Base-by-base conservation (phyloP, 2,329 filamentous ascomycete genomes). In the Cladosporium sphaerospermum region DNA sequence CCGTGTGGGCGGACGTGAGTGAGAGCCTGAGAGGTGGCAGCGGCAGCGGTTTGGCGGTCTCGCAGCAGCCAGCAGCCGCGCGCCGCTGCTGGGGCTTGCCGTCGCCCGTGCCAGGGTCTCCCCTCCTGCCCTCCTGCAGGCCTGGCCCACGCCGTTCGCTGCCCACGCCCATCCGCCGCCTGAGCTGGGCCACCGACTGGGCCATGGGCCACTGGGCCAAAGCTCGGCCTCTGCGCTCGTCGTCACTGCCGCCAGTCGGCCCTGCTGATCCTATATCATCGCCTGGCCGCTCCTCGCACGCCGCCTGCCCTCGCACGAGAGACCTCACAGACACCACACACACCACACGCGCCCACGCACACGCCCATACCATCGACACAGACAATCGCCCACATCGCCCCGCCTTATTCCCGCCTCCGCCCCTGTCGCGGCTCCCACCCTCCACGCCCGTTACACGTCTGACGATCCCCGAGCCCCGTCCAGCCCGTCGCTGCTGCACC, bases 211-310 rank as follows among this genome's bases (percentile, higher is more conserved):
- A 10, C 3, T 28, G 10, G 28, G 42, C 36, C 19, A 44, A 44
- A 23, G 42, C 42, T 23, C 42, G 18, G 43, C 48, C 40, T 18
- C 32, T 43, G 31, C 48, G 43, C 10, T 37, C 48, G 43, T 51
- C 48, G 48, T 51, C 48, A 51, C 48, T 28, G 46, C 46, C 41
- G 18, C 8, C 34, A 19, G n/a, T 18, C 40, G 37, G 47, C 37
- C 47, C 48, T 51, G 48, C 48, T 51, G 48, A 51, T 51, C 48
- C 48, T 51, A 51, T 51, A 51, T 51, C 48, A 44, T 40, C 32
- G 41, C 48, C 11, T 39, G 48, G 13, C n/a, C 39, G 37, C 19
- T 51, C 34, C n/a, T 51, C 40, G 39, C 48, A 51, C 18, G 37
- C 18, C 48, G 36, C 36, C 44, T 13, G 48, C 16, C 18, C 19